A percentile compares a stretch with the other conserved stretches of the same genome.
These are phyloP conservation scores for Paxillus ammoniavirescens DNA, from an alignment of 768 basidiomycete genomes.

Conservation along the genomic window DNA sequence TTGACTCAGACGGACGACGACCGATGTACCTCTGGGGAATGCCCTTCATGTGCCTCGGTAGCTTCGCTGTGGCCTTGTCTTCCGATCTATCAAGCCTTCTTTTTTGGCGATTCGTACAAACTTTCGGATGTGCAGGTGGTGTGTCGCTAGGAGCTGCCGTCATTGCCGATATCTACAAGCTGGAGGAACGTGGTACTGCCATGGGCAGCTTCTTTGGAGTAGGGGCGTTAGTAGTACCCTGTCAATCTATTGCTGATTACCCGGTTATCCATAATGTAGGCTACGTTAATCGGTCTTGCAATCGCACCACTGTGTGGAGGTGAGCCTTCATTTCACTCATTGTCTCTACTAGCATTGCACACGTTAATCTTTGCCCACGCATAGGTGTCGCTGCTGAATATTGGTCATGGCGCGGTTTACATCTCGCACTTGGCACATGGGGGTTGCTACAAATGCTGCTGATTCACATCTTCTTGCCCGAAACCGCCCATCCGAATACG, in stretches of 20 bases:
- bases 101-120: slow-evolving; percentile 63
- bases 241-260: not conserved
- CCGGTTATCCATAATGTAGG: slow-evolving; percentile 24
- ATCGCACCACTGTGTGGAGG: slow-evolving; percentile 62
- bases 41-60: slow-evolving; percentile 57
- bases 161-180: slow-evolving; percentile 63
- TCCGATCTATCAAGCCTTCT: slow-evolving; percentile 45
- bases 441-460: slow-evolving; percentile 39
- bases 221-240: slow-evolving; percentile 19
- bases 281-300: slow-evolving; percentile 55
- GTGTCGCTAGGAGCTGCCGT: slow-evolving; percentile 57
- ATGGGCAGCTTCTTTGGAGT: slow-evolving; percentile 62
- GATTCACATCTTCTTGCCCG: slow-evolving; percentile 51
- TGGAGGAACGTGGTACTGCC: slow-evolving; percentile 60
- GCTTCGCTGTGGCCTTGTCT: slow-evolving; percentile 56
- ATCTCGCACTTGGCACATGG: slow-evolving; percentile 41
- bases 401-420: slow-evolving; percentile 65
- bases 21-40: slow-evolving; percentile 57
- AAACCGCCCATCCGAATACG: slow-evolving; percentile 62
- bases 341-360: not conserved
- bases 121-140: slow-evolving; percentile 60
- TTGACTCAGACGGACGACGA: slow-evolving; percentile 57
- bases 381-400: slow-evolving; percentile 53
- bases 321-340: slow-evolving; percentile 2
- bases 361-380: not conserved